A percentile compares a stretch with the other conserved stretches of the same genome.
phyloP scores from a whole-genome alignment of 1,284 basidiomycete genomes.

The Ceratobasidium sp. region DNA sequence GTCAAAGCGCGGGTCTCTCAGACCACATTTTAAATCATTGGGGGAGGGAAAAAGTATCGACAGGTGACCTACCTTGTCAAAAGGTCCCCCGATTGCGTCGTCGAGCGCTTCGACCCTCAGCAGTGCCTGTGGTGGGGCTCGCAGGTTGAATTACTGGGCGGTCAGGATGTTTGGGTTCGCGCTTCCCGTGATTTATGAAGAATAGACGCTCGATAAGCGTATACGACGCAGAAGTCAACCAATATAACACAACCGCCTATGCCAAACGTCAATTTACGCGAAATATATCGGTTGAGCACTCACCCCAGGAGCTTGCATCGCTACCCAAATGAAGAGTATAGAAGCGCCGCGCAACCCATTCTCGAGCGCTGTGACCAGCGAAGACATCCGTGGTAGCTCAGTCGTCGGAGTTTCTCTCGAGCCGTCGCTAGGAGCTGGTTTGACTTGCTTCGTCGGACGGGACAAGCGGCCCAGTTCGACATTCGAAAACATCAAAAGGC shows the following conservation, averaged over 20 bases:
- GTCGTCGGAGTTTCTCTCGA: constrained; percentile 61
- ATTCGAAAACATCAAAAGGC: constrained; percentile 78
- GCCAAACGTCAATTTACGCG: constrained; percentile 46
- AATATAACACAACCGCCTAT: constrained; percentile 82
- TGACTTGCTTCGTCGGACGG: constrained; percentile 30
- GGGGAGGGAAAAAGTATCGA: neutral
- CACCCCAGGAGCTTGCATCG: constrained; percentile 83
- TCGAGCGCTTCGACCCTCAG: constrained; percentile 10
- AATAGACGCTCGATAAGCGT: constrained; percentile 81
- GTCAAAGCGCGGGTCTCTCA: constrained; percentile 35
- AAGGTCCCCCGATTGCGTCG: neutral
- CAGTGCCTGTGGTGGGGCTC: neutral
- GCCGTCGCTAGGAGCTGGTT: constrained; percentile 59
- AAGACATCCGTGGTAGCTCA: constrained; percentile 59
- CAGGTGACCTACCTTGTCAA: neutral
- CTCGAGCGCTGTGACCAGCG: constrained; percentile 55
- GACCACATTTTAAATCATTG: constrained; percentile 43
- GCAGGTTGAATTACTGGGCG: neutral
- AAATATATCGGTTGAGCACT: constrained; percentile 51
- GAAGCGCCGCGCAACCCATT: constrained; percentile 68
- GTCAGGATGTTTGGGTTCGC: neutral
- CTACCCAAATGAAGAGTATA: constrained; percentile 77
- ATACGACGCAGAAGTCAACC: constrained; percentile 83
- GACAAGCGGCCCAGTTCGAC: constrained; percentile 78
- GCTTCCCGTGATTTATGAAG: constrained; percentile 55